Evolutionary conservation across 2,329 filamentous ascomycete genomes (phyloP), one percentile per base, ranked within the genome.

Genomic region (Alternaria longipes): DNA sequence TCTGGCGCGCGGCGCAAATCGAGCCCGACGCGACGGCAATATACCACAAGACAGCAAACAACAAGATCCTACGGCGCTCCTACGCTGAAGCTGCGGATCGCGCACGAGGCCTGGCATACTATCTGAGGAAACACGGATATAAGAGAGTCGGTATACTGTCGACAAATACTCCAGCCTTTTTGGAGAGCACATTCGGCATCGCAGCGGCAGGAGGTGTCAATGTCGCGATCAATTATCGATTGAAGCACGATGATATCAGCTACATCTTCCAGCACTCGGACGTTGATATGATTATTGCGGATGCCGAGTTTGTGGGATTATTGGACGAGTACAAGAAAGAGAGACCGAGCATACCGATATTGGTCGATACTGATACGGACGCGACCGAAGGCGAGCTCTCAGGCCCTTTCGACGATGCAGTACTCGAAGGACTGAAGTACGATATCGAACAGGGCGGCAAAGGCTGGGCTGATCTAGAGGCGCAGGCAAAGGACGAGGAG

Each of bases 111-210:
- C 82, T 99, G 18, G 94, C 93, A 14, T 98, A 97, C 80, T 98
- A 91, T 77, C 77, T 99, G 58, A 86, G 87, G 69, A 92, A 91
- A 77, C 87, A 91, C 74, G 85, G 86, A 5, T 89, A 88, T 73
- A 90, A 88, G 72, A 86, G 91, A 61, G 91, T 98, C 6, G 95
- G 95, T 7, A 90, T 99, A 49, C 84, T 99, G 11, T 90, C 89
- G 8, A 92, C 95, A 3, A 99, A 99, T 77, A 99, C 95, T 1
- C 95, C 95, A 0, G 94, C 94, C 0, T 98, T 98, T 72, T 84
- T 99, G 28, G 94, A 98, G 80, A 87, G 89, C 7, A 92, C 97
- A 63, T 99, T 92, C 74, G 95, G 91, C 2, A 90, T 97, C 68
- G 90, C 89, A 1, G 94, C 91, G 1, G 91, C 91, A 0, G 93